phyloP scores from a whole-genome alignment of 208 protist genomes.

The Acanthamoeba lenticulata region DNA sequence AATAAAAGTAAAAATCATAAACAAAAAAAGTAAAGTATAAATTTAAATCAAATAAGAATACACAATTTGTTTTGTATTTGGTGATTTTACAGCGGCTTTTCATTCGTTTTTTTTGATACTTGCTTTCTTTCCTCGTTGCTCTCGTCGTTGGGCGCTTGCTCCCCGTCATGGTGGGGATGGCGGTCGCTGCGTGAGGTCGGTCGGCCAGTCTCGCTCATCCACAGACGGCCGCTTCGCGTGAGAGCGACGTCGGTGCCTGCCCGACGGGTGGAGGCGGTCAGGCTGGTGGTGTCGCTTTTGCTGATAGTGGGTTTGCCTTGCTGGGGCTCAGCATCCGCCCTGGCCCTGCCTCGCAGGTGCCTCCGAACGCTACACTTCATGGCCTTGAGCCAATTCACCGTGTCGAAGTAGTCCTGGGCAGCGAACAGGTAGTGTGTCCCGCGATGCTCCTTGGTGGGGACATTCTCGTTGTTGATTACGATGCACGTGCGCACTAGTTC shows the following conservation, averaged over 20 bases:
- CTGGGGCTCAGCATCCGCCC: neutral
- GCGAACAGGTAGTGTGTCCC: neutral
- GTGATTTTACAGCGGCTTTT: too few species aligned
- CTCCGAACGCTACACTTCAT: constrained; percentile 43
- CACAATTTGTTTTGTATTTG: too few species aligned
- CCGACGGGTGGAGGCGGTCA: too few species aligned
- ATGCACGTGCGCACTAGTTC: constrained; percentile 8
- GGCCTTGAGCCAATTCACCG: constrained; percentile 17
- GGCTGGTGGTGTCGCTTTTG: neutral
- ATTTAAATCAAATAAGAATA: too few species aligned
- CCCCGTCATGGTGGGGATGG: neutral
- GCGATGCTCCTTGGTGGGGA: neutral
- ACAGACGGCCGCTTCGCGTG: neutral
- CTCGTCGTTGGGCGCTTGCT: neutral
- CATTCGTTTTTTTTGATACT: neutral
- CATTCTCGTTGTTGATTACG: neutral
- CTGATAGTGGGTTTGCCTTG: neutral
- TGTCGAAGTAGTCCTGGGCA: neutral
- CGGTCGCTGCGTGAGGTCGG: neutral
- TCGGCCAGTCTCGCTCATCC: neutral
- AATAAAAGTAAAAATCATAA: too few species aligned
- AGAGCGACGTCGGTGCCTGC: too few species aligned
- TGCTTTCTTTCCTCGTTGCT: neutral
- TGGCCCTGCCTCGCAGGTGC: neutral
- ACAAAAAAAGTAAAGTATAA: too few species aligned